phyloP scores from a whole-genome alignment of 352 stramenopile species.

The Pythium aphanidermatum region DNA sequence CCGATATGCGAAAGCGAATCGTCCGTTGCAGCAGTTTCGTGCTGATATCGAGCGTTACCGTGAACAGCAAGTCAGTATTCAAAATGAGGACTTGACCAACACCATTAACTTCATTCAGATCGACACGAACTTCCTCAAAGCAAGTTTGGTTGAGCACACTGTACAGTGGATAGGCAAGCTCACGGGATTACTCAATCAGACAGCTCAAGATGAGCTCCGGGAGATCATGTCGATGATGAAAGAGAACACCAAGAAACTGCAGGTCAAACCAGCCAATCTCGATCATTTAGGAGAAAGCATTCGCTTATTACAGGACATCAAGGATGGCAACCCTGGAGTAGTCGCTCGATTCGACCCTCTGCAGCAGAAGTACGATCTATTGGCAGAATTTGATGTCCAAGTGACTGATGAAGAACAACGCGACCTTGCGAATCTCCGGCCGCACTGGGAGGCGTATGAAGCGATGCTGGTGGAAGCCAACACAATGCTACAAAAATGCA shows the following conservation, averaged over 20 bases:
- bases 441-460: conserved; percentile 84
- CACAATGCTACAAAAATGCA: conserved; percentile 89
- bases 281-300: conserved; percentile 91
- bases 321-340: conserved; percentile 65
- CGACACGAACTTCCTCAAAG: conserved; percentile 91
- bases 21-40: conserved; percentile 90
- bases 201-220: conserved; percentile 80
- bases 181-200: conserved; percentile 89
- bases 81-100: conserved; percentile 89
- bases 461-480: conserved; percentile 82
- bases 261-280: conserved; percentile 80
- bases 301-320: conserved; percentile 84
- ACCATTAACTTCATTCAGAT: conserved; percentile 96
- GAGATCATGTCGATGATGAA: conserved; percentile 88
- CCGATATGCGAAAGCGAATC: conserved; percentile 93
- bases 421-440: conserved; percentile 56
- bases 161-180: conserved; percentile 93
- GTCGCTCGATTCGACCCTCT: conserved; percentile 77
- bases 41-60: conserved; percentile 89
- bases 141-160: conserved; percentile 87
- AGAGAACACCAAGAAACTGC: conserved; percentile 80
- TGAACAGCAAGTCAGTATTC: conserved; percentile 89
- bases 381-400: conserved; percentile 87
- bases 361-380: conserved; percentile 82
- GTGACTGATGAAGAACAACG: conserved; percentile 82